Evolutionary conservation across 805 yeast genomes (phyloP).

Genomic region (Metschnikowia matae): DNA sequence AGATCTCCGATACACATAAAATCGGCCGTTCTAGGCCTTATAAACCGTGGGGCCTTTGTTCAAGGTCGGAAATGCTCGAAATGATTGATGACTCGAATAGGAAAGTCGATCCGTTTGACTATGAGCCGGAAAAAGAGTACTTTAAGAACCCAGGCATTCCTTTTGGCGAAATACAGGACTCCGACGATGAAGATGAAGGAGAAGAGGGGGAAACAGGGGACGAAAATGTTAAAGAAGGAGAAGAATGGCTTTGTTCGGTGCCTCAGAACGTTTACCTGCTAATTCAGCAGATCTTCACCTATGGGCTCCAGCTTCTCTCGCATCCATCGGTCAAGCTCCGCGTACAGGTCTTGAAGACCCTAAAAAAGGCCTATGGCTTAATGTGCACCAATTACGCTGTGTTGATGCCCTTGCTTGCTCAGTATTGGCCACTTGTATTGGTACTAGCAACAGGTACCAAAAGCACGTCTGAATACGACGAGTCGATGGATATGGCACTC

Average conservation of each 20-base stretch:
- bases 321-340: constrained; percentile 60
- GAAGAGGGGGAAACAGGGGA: too few species aligned
- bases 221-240: background rate
- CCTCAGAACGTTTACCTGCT: constrained; percentile 57
- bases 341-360: constrained; percentile 51
- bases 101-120: constrained; percentile 24
- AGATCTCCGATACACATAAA: constrained; percentile 7
- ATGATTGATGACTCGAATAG: constrained; percentile 38
- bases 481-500: constrained; percentile 10
- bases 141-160: constrained; percentile 37
- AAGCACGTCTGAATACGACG: constrained; percentile 13
- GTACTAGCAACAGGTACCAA: constrained; percentile 19
- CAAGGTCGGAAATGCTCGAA: constrained; percentile 40
- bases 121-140: constrained; percentile 37
- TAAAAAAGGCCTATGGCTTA: constrained; percentile 29
- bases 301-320: constrained; percentile 66
- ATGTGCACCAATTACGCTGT: constrained; percentile 29
- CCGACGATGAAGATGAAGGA: constrained; percentile 26
- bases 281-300: constrained; percentile 57
- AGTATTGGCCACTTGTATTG: constrained; percentile 31
- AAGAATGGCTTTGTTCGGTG: constrained; percentile 61
- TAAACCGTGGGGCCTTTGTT: constrained; percentile 60
- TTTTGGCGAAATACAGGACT: constrained; percentile 21
- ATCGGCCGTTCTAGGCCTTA: constrained; percentile 14
- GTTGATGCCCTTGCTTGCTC: constrained; percentile 31